These are phyloP conservation scores for Leccinum variabile DNA, from an alignment of 1,284 basidiomycete genomes.

Conservation along the genomic window DNA sequence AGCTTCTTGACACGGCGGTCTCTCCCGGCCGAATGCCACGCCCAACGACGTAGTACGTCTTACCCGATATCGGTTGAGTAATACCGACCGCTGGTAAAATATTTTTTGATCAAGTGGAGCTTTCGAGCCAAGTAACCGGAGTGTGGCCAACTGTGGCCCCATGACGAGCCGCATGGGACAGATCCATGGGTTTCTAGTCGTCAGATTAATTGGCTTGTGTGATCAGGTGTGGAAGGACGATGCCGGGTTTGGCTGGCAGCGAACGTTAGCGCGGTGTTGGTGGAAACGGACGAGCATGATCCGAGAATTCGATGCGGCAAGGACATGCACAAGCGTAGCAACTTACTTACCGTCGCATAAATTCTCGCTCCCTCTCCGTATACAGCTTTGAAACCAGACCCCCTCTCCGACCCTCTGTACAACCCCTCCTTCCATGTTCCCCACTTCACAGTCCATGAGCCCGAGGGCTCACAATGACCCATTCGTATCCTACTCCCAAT, in stretches of 20 bases:
- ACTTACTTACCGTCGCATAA: conserved; percentile 24
- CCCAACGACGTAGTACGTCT: neutral
- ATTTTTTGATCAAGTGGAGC: conserved; percentile 16
- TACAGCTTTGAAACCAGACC: conserved; percentile 6
- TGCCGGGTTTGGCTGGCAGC: neutral
- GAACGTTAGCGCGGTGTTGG: neutral
- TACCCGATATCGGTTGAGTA: neutral
- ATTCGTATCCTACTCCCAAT: conserved; percentile 56
- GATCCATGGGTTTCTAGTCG: neutral
- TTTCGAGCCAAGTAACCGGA: neutral
- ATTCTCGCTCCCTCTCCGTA: conserved; percentile 16
- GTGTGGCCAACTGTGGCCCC: neutral
- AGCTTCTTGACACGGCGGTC: neutral
- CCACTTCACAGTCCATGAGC: conserved; percentile 13
- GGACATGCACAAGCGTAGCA: conserved; percentile 5
- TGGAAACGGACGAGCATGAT: conserved; percentile 25
- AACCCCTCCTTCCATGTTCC: conserved; percentile 17
- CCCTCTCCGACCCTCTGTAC: neutral
- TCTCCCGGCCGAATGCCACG: neutral
- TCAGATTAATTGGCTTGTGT: neutral
- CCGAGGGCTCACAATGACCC: conserved; percentile 35
- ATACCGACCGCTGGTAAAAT: neutral
- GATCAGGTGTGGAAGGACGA: neutral
- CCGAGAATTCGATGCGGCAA: conserved; percentile 19
- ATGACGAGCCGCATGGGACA: neutral